phyloP scores from a whole-genome alignment of 1,139 yeast species.

The Hanseniaspora sp. region DNA sequence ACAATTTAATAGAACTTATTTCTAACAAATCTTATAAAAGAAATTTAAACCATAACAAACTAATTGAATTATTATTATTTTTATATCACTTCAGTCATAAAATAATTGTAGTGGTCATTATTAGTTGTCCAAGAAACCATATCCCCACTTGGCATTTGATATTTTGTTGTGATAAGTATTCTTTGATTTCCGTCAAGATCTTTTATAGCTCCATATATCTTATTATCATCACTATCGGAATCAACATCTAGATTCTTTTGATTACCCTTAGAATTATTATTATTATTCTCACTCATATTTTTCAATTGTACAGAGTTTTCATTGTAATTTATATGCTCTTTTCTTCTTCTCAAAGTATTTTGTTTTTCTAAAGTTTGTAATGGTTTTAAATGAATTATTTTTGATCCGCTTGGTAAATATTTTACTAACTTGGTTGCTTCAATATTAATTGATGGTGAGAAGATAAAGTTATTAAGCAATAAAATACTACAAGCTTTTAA shows the following conservation, averaged over 20 bases:
- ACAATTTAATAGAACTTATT: neutral
- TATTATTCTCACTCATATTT: neutral
- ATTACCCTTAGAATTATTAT: neutral
- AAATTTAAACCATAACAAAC: neutral
- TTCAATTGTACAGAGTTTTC: neutral
- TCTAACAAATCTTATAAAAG: neutral
- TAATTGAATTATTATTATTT: neutral
- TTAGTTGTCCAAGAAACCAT: constrained; percentile 23
- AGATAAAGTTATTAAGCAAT: constrained; percentile 70
- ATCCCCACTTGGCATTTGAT: constrained; percentile 32
- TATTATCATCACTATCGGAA: neutral
- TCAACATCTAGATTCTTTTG: neutral
- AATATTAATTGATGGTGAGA: constrained; percentile 60
- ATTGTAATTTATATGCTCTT: constrained; percentile 4
- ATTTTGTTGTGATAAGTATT: neutral
- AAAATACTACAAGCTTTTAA: constrained; percentile 60
- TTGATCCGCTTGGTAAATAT: constrained; percentile 62
- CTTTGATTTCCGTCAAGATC: neutral
- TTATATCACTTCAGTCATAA: neutral
- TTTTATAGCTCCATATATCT: neutral
- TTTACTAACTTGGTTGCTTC: constrained; percentile 55
- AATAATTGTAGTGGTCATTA: constrained; percentile 1
- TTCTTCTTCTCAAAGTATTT: constrained; percentile 27
- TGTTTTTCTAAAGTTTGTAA: constrained; percentile 28
- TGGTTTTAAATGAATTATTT: constrained; percentile 66